phyloP scores from a whole-genome alignment of 768 basidiomycete genomes.

The Dacryopinax primogenitus region DNA sequence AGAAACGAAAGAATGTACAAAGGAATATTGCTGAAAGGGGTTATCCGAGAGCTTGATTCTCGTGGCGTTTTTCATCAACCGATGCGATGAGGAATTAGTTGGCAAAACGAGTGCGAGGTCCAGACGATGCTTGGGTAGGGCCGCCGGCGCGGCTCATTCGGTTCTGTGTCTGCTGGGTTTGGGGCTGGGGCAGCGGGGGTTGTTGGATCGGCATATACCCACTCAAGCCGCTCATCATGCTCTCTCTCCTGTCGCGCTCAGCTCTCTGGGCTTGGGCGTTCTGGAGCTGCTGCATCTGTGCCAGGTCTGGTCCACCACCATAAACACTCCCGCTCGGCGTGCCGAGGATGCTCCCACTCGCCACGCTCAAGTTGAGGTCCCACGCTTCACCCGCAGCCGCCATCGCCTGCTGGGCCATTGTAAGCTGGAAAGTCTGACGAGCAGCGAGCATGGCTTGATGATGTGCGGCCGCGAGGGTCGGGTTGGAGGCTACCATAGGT shows the following conservation, averaged over 20 bases:
- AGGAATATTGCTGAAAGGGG: neutral
- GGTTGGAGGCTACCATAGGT: constrained; percentile 15
- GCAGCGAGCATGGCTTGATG: constrained; percentile 79
- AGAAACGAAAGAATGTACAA: neutral
- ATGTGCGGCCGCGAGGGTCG: constrained; percentile 55
- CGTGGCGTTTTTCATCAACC: neutral
- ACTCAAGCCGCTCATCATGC: constrained; percentile 1
- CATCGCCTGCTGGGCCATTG: constrained; percentile 83
- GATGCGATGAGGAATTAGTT: neutral
- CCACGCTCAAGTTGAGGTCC: constrained; percentile 36
- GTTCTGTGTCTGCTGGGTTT: neutral
- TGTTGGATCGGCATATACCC: neutral
- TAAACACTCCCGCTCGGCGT: constrained; percentile 5
- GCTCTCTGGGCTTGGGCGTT: neutral
- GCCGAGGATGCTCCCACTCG: constrained; percentile 3
- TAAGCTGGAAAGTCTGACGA: constrained; percentile 81
- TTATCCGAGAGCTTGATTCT: neutral
- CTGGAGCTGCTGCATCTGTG: neutral
- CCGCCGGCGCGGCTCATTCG: constrained; percentile 3
- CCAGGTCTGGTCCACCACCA: neutral
- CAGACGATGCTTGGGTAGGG: neutral
- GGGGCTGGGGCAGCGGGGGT: neutral
- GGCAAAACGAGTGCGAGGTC: neutral
- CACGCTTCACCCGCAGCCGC: constrained; percentile 80
- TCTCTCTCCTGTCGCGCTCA: neutral